Base-by-base conservation (phyloP, 257 asterid genomes). In the Perilla frutescens region DNA sequence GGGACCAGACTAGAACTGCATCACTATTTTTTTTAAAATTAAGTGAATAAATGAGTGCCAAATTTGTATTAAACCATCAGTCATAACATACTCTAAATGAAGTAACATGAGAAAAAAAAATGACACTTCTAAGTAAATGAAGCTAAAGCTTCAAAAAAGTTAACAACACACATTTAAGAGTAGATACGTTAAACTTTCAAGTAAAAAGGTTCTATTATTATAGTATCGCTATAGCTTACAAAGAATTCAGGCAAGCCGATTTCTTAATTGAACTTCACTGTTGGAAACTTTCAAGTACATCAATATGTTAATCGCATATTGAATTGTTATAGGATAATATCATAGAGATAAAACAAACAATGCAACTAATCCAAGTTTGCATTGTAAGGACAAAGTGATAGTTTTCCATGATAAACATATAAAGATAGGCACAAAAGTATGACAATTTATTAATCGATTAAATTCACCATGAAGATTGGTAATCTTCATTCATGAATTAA, bases 381-480 rank as follows among this genome's bases (percentile, higher is more conserved):
- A 69, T 43, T 20, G 20, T 65, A 10, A 65, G 39, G 34, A 12
- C 15, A 44, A 11, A 57, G 47, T 1, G 8, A 58, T 48, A 58
- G 36, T 58, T 44, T 44, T 57, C 75, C 47, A 12, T n/a, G 57
- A 6, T 57, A 14, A 57, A 43, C 57, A 41, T 58, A 58, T 5
- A 59, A 3, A 8, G 48, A 58, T 58, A 45, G 44, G 51, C 44
- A 59, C 58, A n/a, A 32, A 9, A 71, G 39, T n/a, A 71, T 59
- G 59, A 8, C 45, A 59, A 9, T 45, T 71, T 12, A 47, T 20
- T 49, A 62, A 62, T 67, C 12, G 8, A 62, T 8, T 58, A 70
- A 3, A 71, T 45, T 72, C 53, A 60, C 48, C 13, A 57, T 31
- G 37, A 43, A 54, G 64, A 39, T 70, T 43, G 34, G 36, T 45